These are phyloP conservation scores for Penicillium decumbens DNA, from an alignment of 2,329 filamentous ascomycete species.

Conservation along the genomic window DNA sequence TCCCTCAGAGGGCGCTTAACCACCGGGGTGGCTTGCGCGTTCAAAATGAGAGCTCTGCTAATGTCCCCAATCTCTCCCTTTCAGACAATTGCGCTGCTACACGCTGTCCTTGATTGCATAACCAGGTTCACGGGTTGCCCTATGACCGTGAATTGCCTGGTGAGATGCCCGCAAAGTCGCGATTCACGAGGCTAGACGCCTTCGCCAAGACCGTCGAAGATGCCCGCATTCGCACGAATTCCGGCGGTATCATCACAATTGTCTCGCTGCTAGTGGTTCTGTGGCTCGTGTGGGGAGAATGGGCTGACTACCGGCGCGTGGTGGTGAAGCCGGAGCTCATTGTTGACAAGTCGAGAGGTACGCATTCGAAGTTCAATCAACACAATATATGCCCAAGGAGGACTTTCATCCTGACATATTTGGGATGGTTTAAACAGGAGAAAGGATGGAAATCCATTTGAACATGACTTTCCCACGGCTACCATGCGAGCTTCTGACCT, in stretches of 20 bases:
- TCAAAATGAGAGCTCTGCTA: slow-evolving; percentile 10
- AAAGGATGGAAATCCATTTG: slow-evolving; percentile 98
- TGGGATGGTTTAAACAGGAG: slow-evolving; percentile 52
- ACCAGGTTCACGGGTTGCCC: slow-evolving; percentile 7
- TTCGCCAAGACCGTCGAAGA: slow-evolving; percentile 99
- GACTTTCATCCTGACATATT: slow-evolving; percentile 12
- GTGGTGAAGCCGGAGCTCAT: slow-evolving; percentile 86
- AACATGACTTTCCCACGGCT: slow-evolving; percentile 94
- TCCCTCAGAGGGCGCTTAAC: neutral
- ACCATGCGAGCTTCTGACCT: slow-evolving; percentile 89
- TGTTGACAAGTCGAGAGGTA: slow-evolving; percentile 93
- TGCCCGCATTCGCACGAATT: slow-evolving; percentile 91
- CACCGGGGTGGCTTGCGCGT: slow-evolving; percentile 13
- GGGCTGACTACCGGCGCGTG: slow-evolving; percentile 83
- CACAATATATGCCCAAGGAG: neutral
- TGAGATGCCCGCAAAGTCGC: slow-evolving; percentile 79
- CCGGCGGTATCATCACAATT: slow-evolving; percentile 91
- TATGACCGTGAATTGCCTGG: slow-evolving; percentile 30
- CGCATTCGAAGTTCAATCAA: slow-evolving; percentile 5
- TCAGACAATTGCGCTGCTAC: slow-evolving; percentile 6
- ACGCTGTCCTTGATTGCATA: slow-evolving; percentile 2
- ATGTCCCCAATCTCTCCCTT: slow-evolving; percentile 9
- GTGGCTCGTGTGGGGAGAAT: slow-evolving; percentile 90
- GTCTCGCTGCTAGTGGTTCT: slow-evolving; percentile 81
- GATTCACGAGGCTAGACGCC: slow-evolving; percentile 94